Base-by-base conservation (phyloP, 257 asterid species). In the Lycium ferocissimum region DNA sequence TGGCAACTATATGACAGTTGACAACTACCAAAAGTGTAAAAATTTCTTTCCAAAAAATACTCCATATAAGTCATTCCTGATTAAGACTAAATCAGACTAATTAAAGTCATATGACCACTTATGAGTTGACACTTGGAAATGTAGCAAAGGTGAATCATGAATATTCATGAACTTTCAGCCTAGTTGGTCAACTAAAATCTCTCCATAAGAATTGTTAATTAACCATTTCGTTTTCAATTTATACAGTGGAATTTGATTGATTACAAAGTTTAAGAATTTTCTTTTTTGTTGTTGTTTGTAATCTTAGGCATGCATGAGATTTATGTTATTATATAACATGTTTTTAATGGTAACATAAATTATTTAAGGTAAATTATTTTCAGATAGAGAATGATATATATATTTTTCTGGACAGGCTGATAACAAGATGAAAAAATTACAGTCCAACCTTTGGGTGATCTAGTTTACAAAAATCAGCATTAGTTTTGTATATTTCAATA, bases 51-150 rank as follows among this genome's bases (percentile, higher is more conserved):
- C 45, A 17, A 8, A 8, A 18, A 58, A 58, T 17, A 58, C 6
- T 56, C 6, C n/a, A n/a, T 18, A n/a, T 5, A 5, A 73, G 43
- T 49, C 43, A 20, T 73, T 49, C 13, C 62, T 47, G 3, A 75
- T 6, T 7, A 75, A 12, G 75, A 65, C 70, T 22, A 62, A 61
- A 63, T 8, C 18, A 47, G 38, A 49, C 26, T 51, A 38, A 70
- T 70, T 17, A 4, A 76, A 76, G 63, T 76, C 82, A 26, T 4
- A 26, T 26, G 47, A 76, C 14, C 26, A 53, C 63, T 51, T 53
- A 53, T 51, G 11, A 76, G 82, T 76, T 76, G 82, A 76, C 49
- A 76, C 82, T 76, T 76, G 82, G 49, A 76, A 76, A 76, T 76
- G 63, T 6, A 76, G 82, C 9, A 76, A 76, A 76, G 82, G 47